Percentiles rank a stretch among this genome's conserved stretches.
phyloP scores from a whole-genome alignment of 495 filamentous ascomycete genomes.

The Bryoglossum gracile region DNA sequence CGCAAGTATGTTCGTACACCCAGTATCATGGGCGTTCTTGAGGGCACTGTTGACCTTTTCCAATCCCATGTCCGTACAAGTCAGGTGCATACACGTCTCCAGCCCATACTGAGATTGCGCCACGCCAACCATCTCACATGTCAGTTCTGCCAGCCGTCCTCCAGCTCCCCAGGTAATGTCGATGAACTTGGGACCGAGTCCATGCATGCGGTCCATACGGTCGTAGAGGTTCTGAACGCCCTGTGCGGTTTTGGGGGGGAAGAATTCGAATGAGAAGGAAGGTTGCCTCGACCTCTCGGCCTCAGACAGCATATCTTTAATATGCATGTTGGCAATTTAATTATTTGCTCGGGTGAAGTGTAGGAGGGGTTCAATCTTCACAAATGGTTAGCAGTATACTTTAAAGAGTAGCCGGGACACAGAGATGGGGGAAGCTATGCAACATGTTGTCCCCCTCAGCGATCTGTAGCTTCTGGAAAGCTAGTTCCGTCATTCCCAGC shows the following conservation, averaged over 20 bases:
- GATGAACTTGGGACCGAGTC: slow-evolving; percentile 86
- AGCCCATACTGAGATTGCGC: slow-evolving; percentile 95
- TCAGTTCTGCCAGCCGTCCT: slow-evolving; percentile 81
- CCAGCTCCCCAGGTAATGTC: slow-evolving; percentile 99
- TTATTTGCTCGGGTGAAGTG: no score
- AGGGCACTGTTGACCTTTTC: slow-evolving; percentile 87
- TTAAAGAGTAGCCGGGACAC: no score
- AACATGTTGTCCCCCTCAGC: no score
- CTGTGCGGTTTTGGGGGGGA: slow-evolving; percentile 97
- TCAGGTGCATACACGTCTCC: slow-evolving; percentile 99
- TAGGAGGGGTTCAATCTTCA: no score
- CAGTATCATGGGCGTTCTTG: slow-evolving; percentile 82
- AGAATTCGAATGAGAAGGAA: slow-evolving; percentile 98
- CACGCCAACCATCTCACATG: slow-evolving; percentile 95
- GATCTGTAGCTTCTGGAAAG: no score
- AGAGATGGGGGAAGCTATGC: no score
- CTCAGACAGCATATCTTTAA: slow-evolving; percentile 85
- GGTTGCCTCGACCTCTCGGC: slow-evolving; percentile 66
- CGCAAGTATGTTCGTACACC: slow-evolving; percentile 96
- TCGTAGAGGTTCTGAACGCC: slow-evolving; percentile 99
- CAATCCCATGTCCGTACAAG: slow-evolving; percentile 94
- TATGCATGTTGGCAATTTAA: slow-evolving; percentile 55
- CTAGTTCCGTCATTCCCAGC: no score
- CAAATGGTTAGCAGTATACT: no score
- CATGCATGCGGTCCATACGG: slow-evolving; percentile 98